Evolutionary conservation across 164 flowering plant genomes (phyloP).

Genomic region (Magnolia officinalis): DNA sequence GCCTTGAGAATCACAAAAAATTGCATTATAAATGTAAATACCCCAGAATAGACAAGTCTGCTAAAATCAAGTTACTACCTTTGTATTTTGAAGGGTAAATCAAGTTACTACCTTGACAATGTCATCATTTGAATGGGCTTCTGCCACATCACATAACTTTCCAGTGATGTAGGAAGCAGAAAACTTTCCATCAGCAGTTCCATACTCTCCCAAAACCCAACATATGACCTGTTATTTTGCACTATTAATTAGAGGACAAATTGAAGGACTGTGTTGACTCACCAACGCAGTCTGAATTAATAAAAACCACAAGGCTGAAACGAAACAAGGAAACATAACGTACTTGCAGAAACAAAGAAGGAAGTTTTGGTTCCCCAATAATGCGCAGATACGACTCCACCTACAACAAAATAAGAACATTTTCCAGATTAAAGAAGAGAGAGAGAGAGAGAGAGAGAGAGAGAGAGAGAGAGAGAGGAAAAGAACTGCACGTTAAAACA

Average conservation of each 20-base stretch:
- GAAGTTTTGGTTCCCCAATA: conserved; percentile 92
- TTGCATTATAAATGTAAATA: neutral
- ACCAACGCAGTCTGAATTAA: neutral
- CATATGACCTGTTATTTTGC: conserved; percentile 69
- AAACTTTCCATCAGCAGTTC: conserved; percentile 87
- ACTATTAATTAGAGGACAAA: neutral
- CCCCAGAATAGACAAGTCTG: neutral
- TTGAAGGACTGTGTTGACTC: neutral
- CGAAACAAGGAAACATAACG: conserved; percentile 6
- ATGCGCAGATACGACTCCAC: conserved; percentile 90
- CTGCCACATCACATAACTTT: conserved; percentile 95
- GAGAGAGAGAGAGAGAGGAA: no score
- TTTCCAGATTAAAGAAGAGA: no score
- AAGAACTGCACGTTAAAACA: no score
- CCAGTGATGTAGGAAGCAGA: conserved; percentile 89
- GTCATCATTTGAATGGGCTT: conserved; percentile 88
- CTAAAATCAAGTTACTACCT: neutral
- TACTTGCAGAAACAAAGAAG: conserved; percentile 93
- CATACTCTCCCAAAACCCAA: conserved; percentile 99
- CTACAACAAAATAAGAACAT: conserved; percentile 34
- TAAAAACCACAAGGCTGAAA: conserved; percentile 12
- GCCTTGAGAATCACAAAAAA: neutral
- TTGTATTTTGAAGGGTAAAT: no score
- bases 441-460: no score
- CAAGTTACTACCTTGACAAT: conserved; percentile 64